Evolutionary conservation across 169 alveolate genomes (phyloP), one percentile per base, ranked within the genome.

Genomic region (Plasmodium billcollinsi): DNA sequence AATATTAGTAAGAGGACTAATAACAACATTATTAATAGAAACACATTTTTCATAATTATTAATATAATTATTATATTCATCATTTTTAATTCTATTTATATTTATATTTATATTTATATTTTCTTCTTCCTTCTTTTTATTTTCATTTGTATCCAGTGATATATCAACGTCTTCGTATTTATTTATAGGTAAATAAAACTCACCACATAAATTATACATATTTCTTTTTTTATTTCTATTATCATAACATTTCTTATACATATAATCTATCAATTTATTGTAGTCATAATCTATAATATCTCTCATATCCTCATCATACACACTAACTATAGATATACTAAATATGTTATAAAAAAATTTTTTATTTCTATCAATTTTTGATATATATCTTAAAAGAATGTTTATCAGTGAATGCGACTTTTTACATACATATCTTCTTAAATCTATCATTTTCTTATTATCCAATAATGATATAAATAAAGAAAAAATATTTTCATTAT

Each of bases 301-400:
- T 39, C 61, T 49, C 18, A 78, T n/a, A 8, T 65, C 71, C 18
- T 33, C 72, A 65, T 50, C 69, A 20, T 39, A n/a, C 11, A 78
- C 54, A 65, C 7, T 18, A 33, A 78, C 29, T 29, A 66, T 39
- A 47, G 26, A 65, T 50, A 52, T 12, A 70, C 76, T 45, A 66
- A 78, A 78, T 11, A 14, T 73, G 29, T 59, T 78, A 26, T 49
- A 21, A 20, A 15, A 59, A 39, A 0, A 5, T 39, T 5, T 39
- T 0, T 39, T 39, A 6, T 39, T 6, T 5, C 11, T 39, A 39
- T 0, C 47, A 0, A 39, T 39, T 5, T 43, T 29, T 3, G 78
- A 78, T 43, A 78, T 65, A 78, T 66, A 65, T 66, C 58, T 66
- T 78, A 78, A 66, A 18, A 78, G 78, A 29, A 78, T 49, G 3